phyloP scores from a whole-genome alignment of 2,329 filamentous ascomycete species.

The Reticulascus tulasneorum region DNA sequence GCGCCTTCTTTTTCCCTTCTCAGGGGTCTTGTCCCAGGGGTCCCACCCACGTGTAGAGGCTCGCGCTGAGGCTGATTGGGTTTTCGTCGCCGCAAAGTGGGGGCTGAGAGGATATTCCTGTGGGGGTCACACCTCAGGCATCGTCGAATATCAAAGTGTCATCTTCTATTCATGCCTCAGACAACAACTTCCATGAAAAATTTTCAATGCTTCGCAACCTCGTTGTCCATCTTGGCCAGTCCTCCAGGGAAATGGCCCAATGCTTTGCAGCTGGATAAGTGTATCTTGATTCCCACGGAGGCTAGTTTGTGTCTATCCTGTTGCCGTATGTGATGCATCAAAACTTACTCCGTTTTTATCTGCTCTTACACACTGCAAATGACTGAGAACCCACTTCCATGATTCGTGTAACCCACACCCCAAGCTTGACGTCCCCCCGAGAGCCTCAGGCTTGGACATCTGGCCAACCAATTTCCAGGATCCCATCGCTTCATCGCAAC shows the following conservation, averaged over 20 bases:
- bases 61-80: conserved; percentile 13
- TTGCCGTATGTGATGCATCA: neutral
- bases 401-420: conserved; percentile 5
- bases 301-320: no score
- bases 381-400: neutral
- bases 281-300: no score
- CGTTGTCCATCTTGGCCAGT: no score
- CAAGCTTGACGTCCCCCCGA: no score
- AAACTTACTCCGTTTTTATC: neutral
- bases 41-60: conserved; percentile 16
- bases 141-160: conserved; percentile 14
- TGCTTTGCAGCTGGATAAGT: no score
- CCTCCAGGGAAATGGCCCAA: no score
- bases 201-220: no score
- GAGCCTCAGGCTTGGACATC: no score
- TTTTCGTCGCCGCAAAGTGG: conserved; percentile 9
- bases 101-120: conserved; percentile 9
- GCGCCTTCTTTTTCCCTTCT: conserved; percentile 1
- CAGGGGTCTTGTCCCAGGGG: conserved; percentile 11
- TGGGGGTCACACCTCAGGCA: conserved; percentile 16
- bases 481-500: no score
- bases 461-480: no score
- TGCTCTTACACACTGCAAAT: neutral
- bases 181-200: conserved; percentile 1
- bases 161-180: conserved; percentile 6